A percentile compares a stretch with the other conserved stretches of the same genome.
phyloP scores from a whole-genome alignment of 2,329 filamentous ascomycete genomes.

The Penicillium sp. region DNA sequence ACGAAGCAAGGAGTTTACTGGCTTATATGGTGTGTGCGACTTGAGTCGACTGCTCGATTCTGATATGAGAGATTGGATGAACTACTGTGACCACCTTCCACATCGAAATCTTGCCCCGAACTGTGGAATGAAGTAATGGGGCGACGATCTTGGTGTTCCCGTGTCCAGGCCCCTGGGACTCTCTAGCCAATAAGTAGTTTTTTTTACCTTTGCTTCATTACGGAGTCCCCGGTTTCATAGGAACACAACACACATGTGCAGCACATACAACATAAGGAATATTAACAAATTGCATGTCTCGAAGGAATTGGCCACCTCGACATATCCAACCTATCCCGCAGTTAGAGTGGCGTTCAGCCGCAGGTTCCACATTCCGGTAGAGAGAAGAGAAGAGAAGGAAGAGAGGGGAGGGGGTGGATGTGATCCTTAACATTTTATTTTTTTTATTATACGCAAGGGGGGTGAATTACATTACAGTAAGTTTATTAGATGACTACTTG shows the following conservation, averaged over 20 bases:
- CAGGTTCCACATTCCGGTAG: constrained; percentile 22
- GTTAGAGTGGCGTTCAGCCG: constrained; percentile 23
- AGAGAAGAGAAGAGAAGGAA: background rate
- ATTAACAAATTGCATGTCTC: background rate
- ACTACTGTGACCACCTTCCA: background rate
- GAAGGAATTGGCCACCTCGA: background rate
- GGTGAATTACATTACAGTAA: background rate
- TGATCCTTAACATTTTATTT: background rate
- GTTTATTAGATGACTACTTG: background rate
- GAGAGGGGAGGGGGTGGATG: constrained; percentile 5
- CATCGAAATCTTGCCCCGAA: background rate
- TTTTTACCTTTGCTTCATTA: background rate
- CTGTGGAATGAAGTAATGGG: constrained; percentile 11
- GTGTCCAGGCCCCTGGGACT: constrained; percentile 17
- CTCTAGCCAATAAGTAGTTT: background rate
- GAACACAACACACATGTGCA: background rate
- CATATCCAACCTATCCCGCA: constrained; percentile 1
- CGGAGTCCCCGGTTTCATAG: background rate
- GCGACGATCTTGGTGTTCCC: constrained; percentile 11
- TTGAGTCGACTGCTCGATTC: background rate
- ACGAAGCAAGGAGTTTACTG: background rate
- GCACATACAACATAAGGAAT: background rate
- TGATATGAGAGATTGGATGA: constrained; percentile 1
- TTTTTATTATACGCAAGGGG: constrained; percentile 6
- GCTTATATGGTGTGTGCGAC: background rate